Base-by-base conservation (phyloP, 2,329 filamentous ascomycete genomes). In the Davidsoniella neocaledoniae region DNA sequence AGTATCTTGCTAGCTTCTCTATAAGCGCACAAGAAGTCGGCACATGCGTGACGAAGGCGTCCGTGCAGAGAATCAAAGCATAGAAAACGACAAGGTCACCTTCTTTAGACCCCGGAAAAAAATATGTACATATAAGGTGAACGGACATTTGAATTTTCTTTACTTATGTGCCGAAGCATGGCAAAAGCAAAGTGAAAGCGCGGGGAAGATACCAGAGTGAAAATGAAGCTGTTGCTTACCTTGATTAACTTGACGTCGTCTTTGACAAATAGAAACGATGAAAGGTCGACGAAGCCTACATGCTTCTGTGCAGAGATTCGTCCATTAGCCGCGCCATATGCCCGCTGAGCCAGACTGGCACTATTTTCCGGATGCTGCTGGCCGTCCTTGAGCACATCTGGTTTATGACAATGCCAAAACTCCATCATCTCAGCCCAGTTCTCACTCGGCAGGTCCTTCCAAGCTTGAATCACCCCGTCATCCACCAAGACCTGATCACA, bases 381-480 rank as follows among this genome's bases (percentile, higher is more conserved):
- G 26, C 69, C 60, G 40, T 68, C 64, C 16, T 63, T 63, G 54
- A 77, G 69, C 50, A 78, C 69, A 54, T 79, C 72, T 38, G 93
- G 91, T 64, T 96, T 96, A 64, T 98, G 91, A 60, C 91, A 98
- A 64, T 98, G 93, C 91, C 91, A 98, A 57, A 98, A 94, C 63
- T 98, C 93, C 91, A 98, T 98, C 88, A 98, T 94, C 66, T 98
- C 91, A 0, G 91, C 93, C 91, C 91, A 98, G 59, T 94, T 90
- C 58, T 94, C 87, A 60, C 87, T 94, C 0, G 91, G 91, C 16
- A 98, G 68, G 60, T 98, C 87, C 64, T 90, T 94, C 90, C 91
- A 98, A 37, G 66, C 63, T 38, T 63, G 66, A 6, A 77, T 67
- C 3, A 47, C 56, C 6, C 61, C 65, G 2, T 57, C 49, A 1